Evolutionary conservation across 2,329 filamentous ascomycete genomes (phyloP), one percentile per base, ranked within the genome.

Genomic region (Pyrenophora teres): DNA sequence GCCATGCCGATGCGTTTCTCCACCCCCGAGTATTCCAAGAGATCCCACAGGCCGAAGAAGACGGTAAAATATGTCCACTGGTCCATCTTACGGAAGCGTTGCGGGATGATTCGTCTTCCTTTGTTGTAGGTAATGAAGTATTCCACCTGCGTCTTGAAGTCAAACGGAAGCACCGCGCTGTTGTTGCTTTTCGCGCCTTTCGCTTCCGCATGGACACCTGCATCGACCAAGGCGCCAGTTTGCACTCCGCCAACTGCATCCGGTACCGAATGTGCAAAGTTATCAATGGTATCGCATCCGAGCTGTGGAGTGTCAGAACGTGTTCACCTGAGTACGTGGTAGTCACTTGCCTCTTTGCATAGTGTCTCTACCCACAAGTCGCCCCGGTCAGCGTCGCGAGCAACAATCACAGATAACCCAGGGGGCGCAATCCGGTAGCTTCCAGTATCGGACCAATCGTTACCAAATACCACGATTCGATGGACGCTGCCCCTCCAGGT

Each of bases 391-490:
- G 62, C 56, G 42, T 70, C 68, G 52, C 68, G 67, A 50, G 58
- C 45, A 53, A 52, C 56, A 16, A 49, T 57, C 7, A 58, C 54
- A 12, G 60, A 57, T 31, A 54, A 56, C 13, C 59, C 59, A 36
- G 70, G 67, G 49, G 68, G 57, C 56, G 64, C 63, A 41, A 70
- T 61, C 43, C 68, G 65, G 65, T 73, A 71, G 38, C 54, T 61
- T 19, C 71, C 70, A 36, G 62, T 72, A 58, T 74, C 72, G 46
- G 71, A 74, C 69, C 70, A 74, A 46, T 73, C 70, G 45, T 74
- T 69, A 10, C 72, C 72, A 57, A 75, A 74, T 19, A 74, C 71
- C 23, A 75, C 71, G 16, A 75, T 46, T 33, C 69, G 65, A 46
- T 66, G 65, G 25, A 66, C 54, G 23, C 52, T 58, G 31, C 64